Percentiles rank a stretch among this genome's conserved stretches.
Conservation (phyloP, 2,329 filamentous ascomycete species). For the Endoconidiophora polonica region DNA sequence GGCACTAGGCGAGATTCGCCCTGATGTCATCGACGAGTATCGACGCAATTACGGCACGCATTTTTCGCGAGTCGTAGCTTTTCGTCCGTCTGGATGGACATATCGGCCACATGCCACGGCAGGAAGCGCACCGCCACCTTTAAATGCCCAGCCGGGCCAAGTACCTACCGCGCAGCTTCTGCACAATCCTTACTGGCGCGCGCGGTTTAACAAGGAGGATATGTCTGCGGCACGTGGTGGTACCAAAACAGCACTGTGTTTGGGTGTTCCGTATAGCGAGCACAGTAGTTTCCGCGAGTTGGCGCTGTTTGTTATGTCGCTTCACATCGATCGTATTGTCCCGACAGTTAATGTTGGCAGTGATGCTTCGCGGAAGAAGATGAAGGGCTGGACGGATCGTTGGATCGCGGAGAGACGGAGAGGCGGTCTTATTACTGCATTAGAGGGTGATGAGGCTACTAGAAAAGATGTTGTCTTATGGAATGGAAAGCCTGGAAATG, state of each 20-base stretch:
- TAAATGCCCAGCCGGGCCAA: slow-evolving; percentile 29
- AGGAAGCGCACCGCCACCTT: slow-evolving; percentile 3
- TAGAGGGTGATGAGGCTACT: slow-evolving; percentile 25
- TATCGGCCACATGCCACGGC: slow-evolving; percentile 47
- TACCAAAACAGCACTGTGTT: slow-evolving; percentile 67
- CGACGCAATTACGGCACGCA: slow-evolving; percentile 62
- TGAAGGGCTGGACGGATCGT: slow-evolving; percentile 48
- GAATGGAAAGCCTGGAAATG: slow-evolving; percentile 24
- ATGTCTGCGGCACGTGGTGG: slow-evolving; percentile 71
- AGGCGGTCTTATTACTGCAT: slow-evolving; percentile 33
- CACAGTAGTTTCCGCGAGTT: slow-evolving; percentile 90
- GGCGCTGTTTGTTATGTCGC: slow-evolving; percentile 76
- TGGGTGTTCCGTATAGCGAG: slow-evolving; percentile 89
- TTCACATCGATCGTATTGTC: slow-evolving; percentile 77
- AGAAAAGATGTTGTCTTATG: slow-evolving; percentile 19
- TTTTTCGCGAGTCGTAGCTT: slow-evolving; percentile 76
- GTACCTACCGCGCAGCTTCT: slow-evolving; percentile 35
- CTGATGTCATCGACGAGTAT: slow-evolving; percentile 83
- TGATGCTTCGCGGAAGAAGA: slow-evolving; percentile 37
- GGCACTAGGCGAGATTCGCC: slow-evolving; percentile 79
- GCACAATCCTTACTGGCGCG: slow-evolving; percentile 54
- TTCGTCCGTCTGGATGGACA: slow-evolving; percentile 87
- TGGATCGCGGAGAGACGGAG: slow-evolving; percentile 42
- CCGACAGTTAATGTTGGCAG: slow-evolving; percentile 77
- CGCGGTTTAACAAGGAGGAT: slow-evolving; percentile 52